Evolutionary conservation across 2,329 filamentous ascomycete species (phyloP), one percentile per base, ranked within the genome.

Genomic region (Aspergillus terreus): DNA sequence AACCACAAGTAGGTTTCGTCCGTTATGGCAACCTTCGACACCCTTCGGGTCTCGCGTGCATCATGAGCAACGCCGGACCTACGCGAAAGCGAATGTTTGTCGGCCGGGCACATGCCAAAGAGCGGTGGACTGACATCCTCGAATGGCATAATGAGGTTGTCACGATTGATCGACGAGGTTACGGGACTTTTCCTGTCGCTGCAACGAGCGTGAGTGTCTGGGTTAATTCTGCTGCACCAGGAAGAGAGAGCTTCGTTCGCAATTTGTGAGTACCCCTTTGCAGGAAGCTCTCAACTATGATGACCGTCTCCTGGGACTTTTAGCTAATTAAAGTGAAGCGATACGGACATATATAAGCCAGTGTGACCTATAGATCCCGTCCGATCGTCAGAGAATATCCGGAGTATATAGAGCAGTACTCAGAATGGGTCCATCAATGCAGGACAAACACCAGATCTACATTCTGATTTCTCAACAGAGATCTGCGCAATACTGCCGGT

Each of bases 111-210:
- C 82, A 84, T 62, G 74, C 75, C 0, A 83, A 81, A 0, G 81
- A 87, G 69, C 66, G 71, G 36, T 88, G 85, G 84, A 83, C 80
- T 0, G 84, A 88, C 70, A 62, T 88, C 1, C 65, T 84, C 47
- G 78, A 73, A 6, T 81, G 78, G 76, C 75, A 76, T 50, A 61
- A 78, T 45, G 76, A 76, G 0, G 75, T 81, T 54, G 79, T 87
- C 0, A 66, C 71, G 14, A 85, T 88, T 58, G 83, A 82, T 56
- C 66, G 72, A 1, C 73, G 80, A 30, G 85, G 85, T 0, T 85
- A 75, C 61, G 85, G 80, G 0, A 52, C 72, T 12, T 88, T 88
- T 58, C 74, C 74, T 0, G 82, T 81, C 36, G 69, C 70, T 10
- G 74, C 73, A 5, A 73, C 76, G 35, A 83, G 81, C 59, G 77